These are phyloP conservation scores for Aschersonia sp. DNA, from an alignment of 2,329 filamentous ascomycete genomes.

Conservation along the genomic window DNA sequence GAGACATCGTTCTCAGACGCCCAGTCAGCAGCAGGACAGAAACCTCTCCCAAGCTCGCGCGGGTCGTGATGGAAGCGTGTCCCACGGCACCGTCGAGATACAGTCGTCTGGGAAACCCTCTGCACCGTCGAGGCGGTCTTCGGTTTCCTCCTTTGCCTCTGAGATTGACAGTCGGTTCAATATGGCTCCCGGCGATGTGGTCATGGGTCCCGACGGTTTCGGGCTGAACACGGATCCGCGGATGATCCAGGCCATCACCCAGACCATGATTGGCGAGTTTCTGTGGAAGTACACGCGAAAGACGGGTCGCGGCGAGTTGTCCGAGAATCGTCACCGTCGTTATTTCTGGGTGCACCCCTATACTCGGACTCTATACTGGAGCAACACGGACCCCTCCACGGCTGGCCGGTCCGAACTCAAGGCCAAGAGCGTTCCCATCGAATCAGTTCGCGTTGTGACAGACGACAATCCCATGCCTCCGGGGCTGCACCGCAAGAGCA, in stretches of 20 bases:
- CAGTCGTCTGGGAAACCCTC: slow-evolving; percentile 31
- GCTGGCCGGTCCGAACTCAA: slow-evolving; percentile 63
- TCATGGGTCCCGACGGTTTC: slow-evolving; percentile 41
- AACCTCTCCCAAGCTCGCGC: slow-evolving; percentile 21
- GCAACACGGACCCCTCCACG: slow-evolving; percentile 69
- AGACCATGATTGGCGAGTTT: slow-evolving; percentile 99
- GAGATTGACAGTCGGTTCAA: slow-evolving; percentile 89
- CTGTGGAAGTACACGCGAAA: slow-evolving; percentile 98
- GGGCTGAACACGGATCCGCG: slow-evolving; percentile 72
- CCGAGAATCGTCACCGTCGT: slow-evolving; percentile 75
- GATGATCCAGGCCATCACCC: slow-evolving; percentile 98
- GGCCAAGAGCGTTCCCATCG: slow-evolving; percentile 84
- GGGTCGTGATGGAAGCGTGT: slow-evolving; percentile 33
- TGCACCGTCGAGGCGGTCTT: slow-evolving; percentile 44
- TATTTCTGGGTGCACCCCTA: slow-evolving; percentile 99
- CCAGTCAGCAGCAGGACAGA: slow-evolving; percentile 26
- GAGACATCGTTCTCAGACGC: slow-evolving; percentile 44
- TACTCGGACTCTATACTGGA: slow-evolving; percentile 94
- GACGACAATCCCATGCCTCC: slow-evolving; percentile 95
- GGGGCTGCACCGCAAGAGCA: slow-evolving; percentile 83
- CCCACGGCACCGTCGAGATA: slow-evolving; percentile 30
- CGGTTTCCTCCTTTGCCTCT: slow-evolving; percentile 87
- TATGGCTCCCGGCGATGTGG: slow-evolving; percentile 42
- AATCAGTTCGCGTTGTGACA: slow-evolving; percentile 78
- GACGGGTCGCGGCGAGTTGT: slow-evolving; percentile 76